phyloP scores from a whole-genome alignment of 2,329 filamentous ascomycete species.

The Colletotrichum theobromicola region DNA sequence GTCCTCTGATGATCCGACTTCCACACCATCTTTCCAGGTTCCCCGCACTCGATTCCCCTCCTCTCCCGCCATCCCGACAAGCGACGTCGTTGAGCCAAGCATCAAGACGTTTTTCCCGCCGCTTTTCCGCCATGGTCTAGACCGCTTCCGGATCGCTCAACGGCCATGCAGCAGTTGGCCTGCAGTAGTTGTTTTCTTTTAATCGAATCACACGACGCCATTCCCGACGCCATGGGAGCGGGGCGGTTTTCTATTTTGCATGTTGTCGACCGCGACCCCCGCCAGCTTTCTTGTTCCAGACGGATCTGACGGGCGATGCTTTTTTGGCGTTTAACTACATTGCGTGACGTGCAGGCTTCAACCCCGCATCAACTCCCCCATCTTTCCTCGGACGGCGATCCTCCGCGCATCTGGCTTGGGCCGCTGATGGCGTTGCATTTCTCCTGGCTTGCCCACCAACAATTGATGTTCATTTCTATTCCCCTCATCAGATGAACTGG shows the following conservation, averaged over 20 bases:
- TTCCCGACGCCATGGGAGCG: slow-evolving; percentile 13
- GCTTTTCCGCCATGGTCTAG: neutral
- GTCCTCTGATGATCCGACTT: neutral
- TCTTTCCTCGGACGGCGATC: slow-evolving; percentile 13
- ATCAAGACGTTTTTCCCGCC: neutral
- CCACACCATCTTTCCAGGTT: neutral
- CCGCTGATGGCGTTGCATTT: slow-evolving; percentile 5
- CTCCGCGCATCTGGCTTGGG: neutral
- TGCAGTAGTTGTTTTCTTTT: neutral
- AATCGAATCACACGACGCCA: slow-evolving; percentile 1
- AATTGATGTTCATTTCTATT: slow-evolving; percentile 1
- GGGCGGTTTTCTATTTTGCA: neutral
- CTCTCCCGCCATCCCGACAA: neutral
- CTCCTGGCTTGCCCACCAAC: neutral
- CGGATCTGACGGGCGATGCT: neutral
- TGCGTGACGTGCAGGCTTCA: neutral
- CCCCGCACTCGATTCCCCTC: neutral
- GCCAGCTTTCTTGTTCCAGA: neutral
- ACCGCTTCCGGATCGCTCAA: neutral
- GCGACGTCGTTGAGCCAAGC: slow-evolving; percentile 3
- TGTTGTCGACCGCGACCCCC: neutral
- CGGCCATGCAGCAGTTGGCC: neutral
- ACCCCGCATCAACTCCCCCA: neutral
- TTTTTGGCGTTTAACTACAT: neutral
- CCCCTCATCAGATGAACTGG: neutral